Conservation (phyloP, 495 filamentous ascomycete species). For the Echria macrotheca region DNA sequence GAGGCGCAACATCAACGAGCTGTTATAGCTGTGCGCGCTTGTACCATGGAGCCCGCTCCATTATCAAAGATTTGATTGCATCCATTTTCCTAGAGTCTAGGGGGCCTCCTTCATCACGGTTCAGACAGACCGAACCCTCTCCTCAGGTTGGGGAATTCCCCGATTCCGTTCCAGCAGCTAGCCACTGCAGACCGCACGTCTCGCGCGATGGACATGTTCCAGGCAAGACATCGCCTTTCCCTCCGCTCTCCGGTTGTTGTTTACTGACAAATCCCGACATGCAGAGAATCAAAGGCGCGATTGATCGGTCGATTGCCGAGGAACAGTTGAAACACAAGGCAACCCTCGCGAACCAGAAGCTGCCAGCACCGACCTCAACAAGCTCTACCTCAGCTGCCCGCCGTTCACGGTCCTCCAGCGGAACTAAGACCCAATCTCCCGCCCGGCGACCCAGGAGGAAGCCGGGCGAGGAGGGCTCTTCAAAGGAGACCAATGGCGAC, state of each 20-base stretch:
- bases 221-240: background rate
- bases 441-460: conserved; percentile 42
- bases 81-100: too few relatives aligned
- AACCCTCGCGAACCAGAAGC: background rate
- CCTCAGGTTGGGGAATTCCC: too few relatives aligned
- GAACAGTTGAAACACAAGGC: conserved; percentile 4
- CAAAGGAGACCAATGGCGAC: conserved; percentile 38
- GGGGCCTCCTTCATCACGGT: too few relatives aligned
- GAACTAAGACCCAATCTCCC: conserved; percentile 29
- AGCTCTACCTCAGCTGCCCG: conserved; percentile 33
- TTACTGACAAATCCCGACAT: background rate
- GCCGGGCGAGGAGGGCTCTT: conserved; percentile 33
- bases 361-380: conserved; percentile 24
- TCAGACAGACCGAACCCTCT: too few relatives aligned
- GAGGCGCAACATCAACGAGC: too few relatives aligned
- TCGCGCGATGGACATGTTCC: conserved; percentile 5
- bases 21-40: too few relatives aligned
- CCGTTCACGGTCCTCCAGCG: conserved; percentile 47
- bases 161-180: too few relatives aligned
- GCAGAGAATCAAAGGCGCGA: conserved; percentile 9
- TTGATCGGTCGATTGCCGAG: conserved; percentile 9
- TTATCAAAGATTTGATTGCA: too few relatives aligned
- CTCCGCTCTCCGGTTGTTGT: background rate
- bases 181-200: too few relatives aligned
- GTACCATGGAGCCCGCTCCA: too few relatives aligned